phyloP scores from a whole-genome alignment of 2,329 filamentous ascomycete species.

The Lecanicillium sp. region DNA sequence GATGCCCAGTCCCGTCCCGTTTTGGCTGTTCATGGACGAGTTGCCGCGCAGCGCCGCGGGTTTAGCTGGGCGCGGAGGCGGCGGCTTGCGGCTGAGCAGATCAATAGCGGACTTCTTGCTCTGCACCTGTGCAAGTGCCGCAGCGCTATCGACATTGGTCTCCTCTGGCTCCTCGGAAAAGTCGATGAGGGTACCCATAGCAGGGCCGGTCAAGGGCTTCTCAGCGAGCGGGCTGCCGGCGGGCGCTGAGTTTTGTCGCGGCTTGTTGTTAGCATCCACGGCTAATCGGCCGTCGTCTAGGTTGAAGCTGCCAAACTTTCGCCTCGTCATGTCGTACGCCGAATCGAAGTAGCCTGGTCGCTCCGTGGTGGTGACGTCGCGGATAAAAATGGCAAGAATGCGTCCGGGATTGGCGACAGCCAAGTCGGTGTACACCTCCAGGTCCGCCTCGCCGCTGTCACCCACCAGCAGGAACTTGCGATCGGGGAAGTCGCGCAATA shows the following conservation, averaged over 20 bases:
- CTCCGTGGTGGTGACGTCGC: slow-evolving; percentile 83
- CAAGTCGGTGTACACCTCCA: slow-evolving; percentile 96
- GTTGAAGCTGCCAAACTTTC: slow-evolving; percentile 22
- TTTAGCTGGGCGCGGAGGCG: slow-evolving; percentile 53
- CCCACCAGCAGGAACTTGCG: slow-evolving; percentile 87
- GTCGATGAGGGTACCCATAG: slow-evolving; percentile 57
- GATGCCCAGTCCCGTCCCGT: slow-evolving; percentile 13
- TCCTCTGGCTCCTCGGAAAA: slow-evolving; percentile 48
- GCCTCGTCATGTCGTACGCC: slow-evolving; percentile 28
- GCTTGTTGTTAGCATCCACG: slow-evolving; percentile 8
- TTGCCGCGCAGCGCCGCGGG: slow-evolving; percentile 47
- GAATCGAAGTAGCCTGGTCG: slow-evolving; percentile 71
- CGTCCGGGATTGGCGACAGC: slow-evolving; percentile 75
- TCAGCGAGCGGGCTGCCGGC: slow-evolving; percentile 14
- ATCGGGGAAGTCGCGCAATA: slow-evolving; percentile 83
- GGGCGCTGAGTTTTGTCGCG: slow-evolving; percentile 23
- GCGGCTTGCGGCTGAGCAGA: slow-evolving; percentile 25
- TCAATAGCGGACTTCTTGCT: slow-evolving; percentile 24
- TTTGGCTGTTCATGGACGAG: slow-evolving; percentile 26
- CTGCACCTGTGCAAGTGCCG: slow-evolving; percentile 25
- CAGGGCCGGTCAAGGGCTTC: slow-evolving; percentile 29
- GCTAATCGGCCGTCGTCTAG: slow-evolving; percentile 20
- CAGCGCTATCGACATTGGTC: slow-evolving; percentile 29
- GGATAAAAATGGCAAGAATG: slow-evolving; percentile 83
- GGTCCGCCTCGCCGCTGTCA: slow-evolving; percentile 92